Percentiles rank a stretch among this genome's conserved stretches.
These are phyloP conservation scores for Fusarium fracticaudum DNA, from an alignment of 2,329 filamentous ascomycete species.

Conservation along the genomic window DNA sequence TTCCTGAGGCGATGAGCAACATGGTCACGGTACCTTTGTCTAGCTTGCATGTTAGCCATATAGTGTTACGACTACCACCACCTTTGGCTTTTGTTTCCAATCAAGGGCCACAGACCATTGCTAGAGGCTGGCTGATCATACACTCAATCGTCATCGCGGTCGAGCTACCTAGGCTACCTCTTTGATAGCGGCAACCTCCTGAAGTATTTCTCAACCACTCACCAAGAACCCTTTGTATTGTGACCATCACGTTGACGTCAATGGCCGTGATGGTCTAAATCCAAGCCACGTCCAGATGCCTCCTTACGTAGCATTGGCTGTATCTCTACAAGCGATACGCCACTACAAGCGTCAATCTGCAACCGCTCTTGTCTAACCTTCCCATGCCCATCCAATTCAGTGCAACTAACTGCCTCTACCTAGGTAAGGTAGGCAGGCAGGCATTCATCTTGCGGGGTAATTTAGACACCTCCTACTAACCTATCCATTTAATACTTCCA, in stretches of 20 bases:
- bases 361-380: background rate
- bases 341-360: background rate
- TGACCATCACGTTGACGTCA: slow-evolving; percentile 46
- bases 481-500: slow-evolving; percentile 7
- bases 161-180: background rate
- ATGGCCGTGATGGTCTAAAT: slow-evolving; percentile 34
- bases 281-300: slow-evolving; percentile 25
- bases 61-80: slow-evolving; percentile 24
- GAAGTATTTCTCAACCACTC: slow-evolving; percentile 5
- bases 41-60: slow-evolving; percentile 24
- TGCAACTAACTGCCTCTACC: background rate
- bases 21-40: slow-evolving; percentile 33
- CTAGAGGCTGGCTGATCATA: slow-evolving; percentile 28
- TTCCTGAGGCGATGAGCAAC: background rate
- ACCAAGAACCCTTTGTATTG: slow-evolving; percentile 24
- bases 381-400: background rate
- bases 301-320: slow-evolving; percentile 6
- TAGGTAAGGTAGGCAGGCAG: background rate
- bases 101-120: slow-evolving; percentile 6
- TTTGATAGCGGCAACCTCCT: slow-evolving; percentile 23
- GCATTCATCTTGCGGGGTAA: slow-evolving; percentile 42
- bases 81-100: slow-evolving; percentile 18
- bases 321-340: slow-evolving; percentile 2
- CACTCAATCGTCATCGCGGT: slow-evolving; percentile 24
- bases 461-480: slow-evolving; percentile 9